phyloP scores from a whole-genome alignment of 257 asterid species.

The Ilex aquifolium region DNA sequence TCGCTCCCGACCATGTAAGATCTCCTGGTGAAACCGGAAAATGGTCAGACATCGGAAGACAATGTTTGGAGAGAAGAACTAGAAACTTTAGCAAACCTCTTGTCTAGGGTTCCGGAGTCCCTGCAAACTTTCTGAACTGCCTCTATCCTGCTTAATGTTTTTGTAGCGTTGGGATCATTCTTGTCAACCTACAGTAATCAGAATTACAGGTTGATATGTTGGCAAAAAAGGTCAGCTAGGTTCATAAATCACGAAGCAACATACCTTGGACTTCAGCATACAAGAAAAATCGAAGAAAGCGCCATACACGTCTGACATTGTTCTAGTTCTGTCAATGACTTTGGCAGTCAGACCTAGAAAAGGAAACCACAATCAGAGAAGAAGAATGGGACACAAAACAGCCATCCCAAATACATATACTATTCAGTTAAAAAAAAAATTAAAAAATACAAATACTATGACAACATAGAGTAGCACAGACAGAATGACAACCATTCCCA shows the following conservation, averaged over 20 bases:
- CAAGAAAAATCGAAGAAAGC: constrained; percentile 85
- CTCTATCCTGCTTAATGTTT: constrained; percentile 58
- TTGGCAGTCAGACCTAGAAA: constrained; percentile 88
- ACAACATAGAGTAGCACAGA: neutral
- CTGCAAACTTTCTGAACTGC: constrained; percentile 66
- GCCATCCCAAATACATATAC: too few relatives aligned
- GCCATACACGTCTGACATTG: constrained; percentile 87
- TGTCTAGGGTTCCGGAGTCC: constrained; percentile 62
- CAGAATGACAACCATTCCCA: neutral
- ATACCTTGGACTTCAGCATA: constrained; percentile 85
- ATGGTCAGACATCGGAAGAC: neutral
- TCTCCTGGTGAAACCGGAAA: constrained; percentile 41
- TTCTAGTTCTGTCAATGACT: constrained; percentile 63
- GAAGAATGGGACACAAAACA: neutral
- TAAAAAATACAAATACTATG: too few relatives aligned
- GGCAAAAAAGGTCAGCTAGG: neutral
- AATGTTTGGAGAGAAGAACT: neutral
- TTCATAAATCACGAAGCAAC: neutral
- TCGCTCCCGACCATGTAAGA: constrained; percentile 55
- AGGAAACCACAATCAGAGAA: constrained; percentile 11
- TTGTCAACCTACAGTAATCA: constrained; percentile 48
- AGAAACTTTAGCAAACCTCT: constrained; percentile 24
- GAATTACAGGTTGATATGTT: neutral
- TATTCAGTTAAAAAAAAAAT: too few relatives aligned
- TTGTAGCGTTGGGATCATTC: constrained; percentile 77